These are phyloP conservation scores for Sclerotinia subarctica DNA, from an alignment of 2,329 filamentous ascomycete genomes.

Conservation along the genomic window DNA sequence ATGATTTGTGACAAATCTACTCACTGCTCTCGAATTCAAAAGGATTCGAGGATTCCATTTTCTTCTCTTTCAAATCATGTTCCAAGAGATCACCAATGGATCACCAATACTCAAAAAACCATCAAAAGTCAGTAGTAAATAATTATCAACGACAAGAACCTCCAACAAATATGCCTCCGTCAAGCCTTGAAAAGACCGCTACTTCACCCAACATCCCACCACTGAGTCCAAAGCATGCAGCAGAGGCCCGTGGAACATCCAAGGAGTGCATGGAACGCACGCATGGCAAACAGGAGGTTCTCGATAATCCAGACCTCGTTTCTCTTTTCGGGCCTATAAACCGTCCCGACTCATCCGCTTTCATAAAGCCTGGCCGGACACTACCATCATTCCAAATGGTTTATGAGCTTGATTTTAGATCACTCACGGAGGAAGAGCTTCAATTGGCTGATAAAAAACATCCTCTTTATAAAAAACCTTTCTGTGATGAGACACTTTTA, in stretches of 20 bases:
- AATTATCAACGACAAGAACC: not conserved
- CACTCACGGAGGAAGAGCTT: not conserved
- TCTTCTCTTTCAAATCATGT: not conserved
- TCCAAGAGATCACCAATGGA: not conserved
- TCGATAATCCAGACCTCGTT: not conserved
- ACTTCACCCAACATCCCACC: not conserved
- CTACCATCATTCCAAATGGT: not conserved
- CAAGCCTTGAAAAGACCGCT: not conserved
- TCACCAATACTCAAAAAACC: not conserved
- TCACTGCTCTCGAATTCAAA: not conserved
- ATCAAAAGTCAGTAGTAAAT: too few relatives aligned
- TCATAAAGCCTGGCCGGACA: too few relatives aligned
- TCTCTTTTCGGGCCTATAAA: not conserved
- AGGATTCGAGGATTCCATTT: not conserved
- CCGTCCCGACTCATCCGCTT: not conserved
- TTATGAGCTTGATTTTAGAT: not conserved
- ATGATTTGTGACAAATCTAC: not conserved
- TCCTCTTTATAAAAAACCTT: not conserved
- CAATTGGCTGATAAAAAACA: not conserved
- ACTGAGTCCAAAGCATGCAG: not conserved
- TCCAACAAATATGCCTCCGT: not conserved
- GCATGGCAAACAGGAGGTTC: not conserved
- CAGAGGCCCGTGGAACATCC: not conserved
- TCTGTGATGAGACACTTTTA: not conserved
- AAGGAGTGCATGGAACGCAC: not conserved